Conservation (phyloP, 495 filamentous ascomycete genomes). For the Podospora comata region DNA sequence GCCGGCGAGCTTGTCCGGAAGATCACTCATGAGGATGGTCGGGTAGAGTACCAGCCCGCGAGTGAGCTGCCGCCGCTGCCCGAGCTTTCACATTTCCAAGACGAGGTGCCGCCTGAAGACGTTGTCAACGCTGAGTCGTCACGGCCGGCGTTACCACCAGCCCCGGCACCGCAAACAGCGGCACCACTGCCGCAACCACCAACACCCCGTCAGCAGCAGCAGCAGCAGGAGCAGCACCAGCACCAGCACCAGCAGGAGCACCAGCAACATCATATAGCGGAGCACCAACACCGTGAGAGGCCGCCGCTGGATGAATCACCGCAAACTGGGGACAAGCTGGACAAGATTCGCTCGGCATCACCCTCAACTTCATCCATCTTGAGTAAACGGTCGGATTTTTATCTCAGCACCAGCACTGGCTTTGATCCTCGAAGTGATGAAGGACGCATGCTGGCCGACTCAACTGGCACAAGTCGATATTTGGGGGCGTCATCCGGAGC, state of each 20-base stretch:
- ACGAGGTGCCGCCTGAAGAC: no score
- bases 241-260: neutral
- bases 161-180: no score
- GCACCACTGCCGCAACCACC: neutral
- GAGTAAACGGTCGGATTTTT: neutral
- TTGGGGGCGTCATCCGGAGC: slow-evolving; percentile 41
- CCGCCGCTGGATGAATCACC: neutral
- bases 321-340: neutral
- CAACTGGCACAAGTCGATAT: slow-evolving; percentile 34
- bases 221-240: no score
- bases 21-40: neutral
- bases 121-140: no score
- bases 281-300: neutral
- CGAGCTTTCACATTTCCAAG: neutral
- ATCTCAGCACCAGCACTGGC: neutral
- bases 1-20: neutral
- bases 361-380: neutral
- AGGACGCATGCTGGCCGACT: slow-evolving; percentile 36
- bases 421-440: slow-evolving; percentile 13
- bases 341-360: neutral
- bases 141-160: no score
- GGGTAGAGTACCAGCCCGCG: slow-evolving; percentile 7
- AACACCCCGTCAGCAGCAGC: no score
- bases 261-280: neutral
- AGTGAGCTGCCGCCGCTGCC: slow-evolving; percentile 5